These are phyloP conservation scores for Aurantiochytrium sp. DNA, from an alignment of 108 stramenopile species.

Conservation along the genomic window DNA sequence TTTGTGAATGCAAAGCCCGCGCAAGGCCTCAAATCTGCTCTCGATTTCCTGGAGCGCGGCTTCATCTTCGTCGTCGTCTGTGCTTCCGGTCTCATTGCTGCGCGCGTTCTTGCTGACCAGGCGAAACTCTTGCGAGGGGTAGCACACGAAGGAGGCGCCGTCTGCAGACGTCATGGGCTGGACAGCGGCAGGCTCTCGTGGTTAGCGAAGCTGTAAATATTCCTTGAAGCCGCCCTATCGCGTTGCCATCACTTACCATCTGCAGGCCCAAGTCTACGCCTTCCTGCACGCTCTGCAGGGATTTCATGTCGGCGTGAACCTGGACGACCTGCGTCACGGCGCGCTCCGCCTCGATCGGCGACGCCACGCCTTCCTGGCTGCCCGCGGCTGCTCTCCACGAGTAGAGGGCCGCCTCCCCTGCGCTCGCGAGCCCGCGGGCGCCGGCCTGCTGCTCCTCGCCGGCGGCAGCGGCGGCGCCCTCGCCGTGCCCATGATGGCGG, in stretches of 20 bases:
- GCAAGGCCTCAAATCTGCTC: neutral
- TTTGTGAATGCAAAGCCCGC: neutral
- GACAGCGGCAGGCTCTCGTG: too few species aligned
- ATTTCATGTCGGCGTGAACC: neutral
- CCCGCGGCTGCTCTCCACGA: too few species aligned
- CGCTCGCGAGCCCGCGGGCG: too few species aligned
- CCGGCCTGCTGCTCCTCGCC: too few species aligned
- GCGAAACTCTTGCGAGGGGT: neutral
- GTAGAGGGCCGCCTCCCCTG: too few species aligned
- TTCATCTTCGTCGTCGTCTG: neutral
- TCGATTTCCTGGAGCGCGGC: neutral
- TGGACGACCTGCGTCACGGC: neutral
- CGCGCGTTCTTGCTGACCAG: neutral
- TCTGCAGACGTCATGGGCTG: neutral
- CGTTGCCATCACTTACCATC: too few species aligned
- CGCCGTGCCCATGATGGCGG: too few species aligned
- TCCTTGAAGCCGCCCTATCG: too few species aligned
- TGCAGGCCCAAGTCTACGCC: neutral
- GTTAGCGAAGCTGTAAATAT: too few species aligned
- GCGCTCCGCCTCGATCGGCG: neutral
- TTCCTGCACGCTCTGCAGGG: neutral
- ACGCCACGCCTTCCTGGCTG: neutral
- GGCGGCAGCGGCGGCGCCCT: too few species aligned
- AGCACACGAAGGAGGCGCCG: neutral
- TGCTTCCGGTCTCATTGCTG: neutral